phyloP scores from a whole-genome alignment of 148 eudicot species.

The Chenopodium quinoa region DNA sequence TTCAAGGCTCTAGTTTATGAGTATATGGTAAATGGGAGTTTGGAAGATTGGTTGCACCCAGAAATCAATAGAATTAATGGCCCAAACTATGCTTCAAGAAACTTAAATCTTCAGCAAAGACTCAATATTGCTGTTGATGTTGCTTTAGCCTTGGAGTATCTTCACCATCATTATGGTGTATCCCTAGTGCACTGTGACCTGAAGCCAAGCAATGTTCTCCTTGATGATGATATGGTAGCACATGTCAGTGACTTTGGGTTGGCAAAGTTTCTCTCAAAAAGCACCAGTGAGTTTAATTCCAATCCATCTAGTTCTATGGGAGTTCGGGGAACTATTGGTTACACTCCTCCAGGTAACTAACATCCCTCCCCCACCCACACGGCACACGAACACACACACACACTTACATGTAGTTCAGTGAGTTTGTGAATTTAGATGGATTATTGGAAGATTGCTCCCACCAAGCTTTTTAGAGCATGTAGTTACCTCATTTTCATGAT shows the following conservation, averaged over 20 bases:
- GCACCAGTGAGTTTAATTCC: neutral
- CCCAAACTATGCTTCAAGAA: neutral
- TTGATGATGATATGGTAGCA: too few species aligned
- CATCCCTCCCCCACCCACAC: neutral
- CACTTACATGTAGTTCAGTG: too few species aligned
- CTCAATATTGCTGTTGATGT: slow-evolving; percentile 32
- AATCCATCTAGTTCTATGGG: slow-evolving; percentile 20
- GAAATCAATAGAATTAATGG: neutral
- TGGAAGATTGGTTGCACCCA: slow-evolving; percentile 30
- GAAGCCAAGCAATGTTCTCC: slow-evolving; percentile 22
- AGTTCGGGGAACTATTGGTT: slow-evolving; percentile 36
- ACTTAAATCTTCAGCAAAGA: slow-evolving; percentile 7
- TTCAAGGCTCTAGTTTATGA: slow-evolving; percentile 29
- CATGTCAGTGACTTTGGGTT: slow-evolving; percentile 34
- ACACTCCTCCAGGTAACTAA: slow-evolving; percentile 29
- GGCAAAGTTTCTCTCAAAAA: slow-evolving; percentile 29
- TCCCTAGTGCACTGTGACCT: slow-evolving; percentile 40
- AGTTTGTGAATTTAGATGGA: neutral
- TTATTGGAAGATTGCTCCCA: too few species aligned
- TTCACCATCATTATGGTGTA: slow-evolving; percentile 26
- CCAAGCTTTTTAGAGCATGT: neutral
- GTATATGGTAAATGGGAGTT: slow-evolving; percentile 28
- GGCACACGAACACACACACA: too few species aligned
- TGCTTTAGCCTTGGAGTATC: slow-evolving; percentile 42
- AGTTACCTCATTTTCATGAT: neutral